Evolutionary conservation across 1,284 basidiomycete genomes (phyloP).

Genomic region (Cerrena zonata): DNA sequence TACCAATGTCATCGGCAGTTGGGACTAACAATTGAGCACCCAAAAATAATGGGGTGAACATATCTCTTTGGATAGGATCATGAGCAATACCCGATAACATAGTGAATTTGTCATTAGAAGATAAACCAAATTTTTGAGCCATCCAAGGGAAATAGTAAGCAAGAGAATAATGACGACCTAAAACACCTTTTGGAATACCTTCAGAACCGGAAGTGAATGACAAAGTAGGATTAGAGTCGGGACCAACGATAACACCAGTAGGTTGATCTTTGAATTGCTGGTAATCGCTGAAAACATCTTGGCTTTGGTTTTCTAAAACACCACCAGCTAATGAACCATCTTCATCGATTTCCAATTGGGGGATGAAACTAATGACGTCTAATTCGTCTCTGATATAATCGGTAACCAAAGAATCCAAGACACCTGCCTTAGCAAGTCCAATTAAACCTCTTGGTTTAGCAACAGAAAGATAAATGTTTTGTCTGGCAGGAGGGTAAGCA

Average conservation of each 20-base stretch:
- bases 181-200: constrained; percentile 96
- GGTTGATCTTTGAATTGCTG: constrained; percentile 58
- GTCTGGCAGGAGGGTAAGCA: constrained; percentile 90
- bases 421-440: constrained; percentile 87
- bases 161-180: constrained; percentile 89
- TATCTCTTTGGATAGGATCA: constrained; percentile 98
- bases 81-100: constrained; percentile 99
- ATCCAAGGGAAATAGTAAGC: constrained; percentile 99
- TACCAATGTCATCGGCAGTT: constrained; percentile 95
- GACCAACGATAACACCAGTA: constrained; percentile 82
- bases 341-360: constrained; percentile 75
- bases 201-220: constrained; percentile 98
- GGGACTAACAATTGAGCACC: constrained; percentile 95
- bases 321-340: constrained; percentile 71
- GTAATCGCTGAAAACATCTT: constrained; percentile 52
- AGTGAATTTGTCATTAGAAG: constrained; percentile 80
- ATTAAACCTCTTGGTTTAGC: constrained; percentile 89
- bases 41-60: constrained; percentile 98
- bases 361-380: constrained; percentile 86
- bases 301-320: constrained; percentile 26
- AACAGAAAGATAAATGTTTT: constrained; percentile 95
- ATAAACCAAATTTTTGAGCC: constrained; percentile 84
- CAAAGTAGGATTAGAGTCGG: constrained; percentile 91
- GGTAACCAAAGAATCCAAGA: constrained; percentile 76
- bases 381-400: constrained; percentile 81